Evolutionary conservation across 345 rosid species (phyloP), one percentile per base, ranked within the genome.

Genomic region (Eucalyptus camaldulensis): DNA sequence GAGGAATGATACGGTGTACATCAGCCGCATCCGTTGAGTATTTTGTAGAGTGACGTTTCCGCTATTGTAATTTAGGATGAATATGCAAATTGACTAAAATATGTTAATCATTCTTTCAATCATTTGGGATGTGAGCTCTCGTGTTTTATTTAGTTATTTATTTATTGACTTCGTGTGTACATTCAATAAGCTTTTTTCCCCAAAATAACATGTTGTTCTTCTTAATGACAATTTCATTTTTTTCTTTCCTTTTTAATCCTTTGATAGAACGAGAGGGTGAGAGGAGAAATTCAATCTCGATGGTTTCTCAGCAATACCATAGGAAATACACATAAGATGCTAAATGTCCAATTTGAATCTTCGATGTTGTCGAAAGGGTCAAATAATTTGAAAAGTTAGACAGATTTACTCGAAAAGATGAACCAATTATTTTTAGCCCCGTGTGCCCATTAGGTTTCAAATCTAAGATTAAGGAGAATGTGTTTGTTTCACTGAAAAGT

Each of bases 341-440:
- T 53, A 21, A 53, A 21, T 53, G 25, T 53, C 25, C 62, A 24
- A 56, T 56, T 22, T 3, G 1, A 22, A 10, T 56, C 0, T 56
- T 56, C 0, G 0, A 56, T 56, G 22, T 3, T 2, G 0, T 56
- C 3, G 0, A 56, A 56, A 24, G 0, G 0, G 29, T 10, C 10
- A 53, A 53, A 4, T 21, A 10, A 53, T 53, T 19, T 53, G 25
- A 19, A 21, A 53, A 21, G 25, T 5, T 4, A 21, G 1, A 53
- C 0, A 2, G 5, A 53, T 8, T 53, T 53, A 53, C 10, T 53
- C 10, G 10, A 21, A 21, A 53, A 24, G 1, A 56, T 56, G 6
- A 56, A 56, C 3, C 0, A 0, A 1, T 8, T 22, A 22, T 56
- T 56, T 56, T 56, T 56, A 24, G 13, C 6, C 13, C 1, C 3